A percentile compares a stretch with the other conserved stretches of the same genome.
Conservation (phyloP, 768 basidiomycete genomes). For the Leccinum subgranulosum region DNA sequence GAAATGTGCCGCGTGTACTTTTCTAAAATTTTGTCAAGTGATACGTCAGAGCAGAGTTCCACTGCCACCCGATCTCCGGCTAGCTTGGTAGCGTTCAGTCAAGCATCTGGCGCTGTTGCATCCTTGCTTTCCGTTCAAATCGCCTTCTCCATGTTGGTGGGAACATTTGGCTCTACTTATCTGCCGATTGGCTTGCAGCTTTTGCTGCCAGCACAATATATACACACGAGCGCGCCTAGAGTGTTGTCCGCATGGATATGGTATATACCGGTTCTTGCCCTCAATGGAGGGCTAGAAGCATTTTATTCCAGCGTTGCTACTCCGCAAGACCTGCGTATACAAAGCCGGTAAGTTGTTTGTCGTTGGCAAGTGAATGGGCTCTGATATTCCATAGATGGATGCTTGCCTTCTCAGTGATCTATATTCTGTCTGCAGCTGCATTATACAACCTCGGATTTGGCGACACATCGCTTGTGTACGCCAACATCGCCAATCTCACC, state of each 20-base stretch:
- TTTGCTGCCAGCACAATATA: slow-evolving; percentile 68
- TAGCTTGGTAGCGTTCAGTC: slow-evolving; percentile 21
- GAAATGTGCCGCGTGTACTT: slow-evolving; percentile 90
- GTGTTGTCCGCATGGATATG: slow-evolving; percentile 80
- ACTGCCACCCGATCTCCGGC: background rate
- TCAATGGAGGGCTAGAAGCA: slow-evolving; percentile 91
- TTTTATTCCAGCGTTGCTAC: slow-evolving; percentile 81
- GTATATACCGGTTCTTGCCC: slow-evolving; percentile 85
- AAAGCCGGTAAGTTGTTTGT: slow-evolving; percentile 52
- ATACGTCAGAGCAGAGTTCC: slow-evolving; percentile 5
- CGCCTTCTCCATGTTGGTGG: slow-evolving; percentile 62
- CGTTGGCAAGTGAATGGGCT: background rate
- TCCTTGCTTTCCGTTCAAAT: slow-evolving; percentile 66
- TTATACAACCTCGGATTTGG: slow-evolving; percentile 50
- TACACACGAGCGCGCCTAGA: slow-evolving; percentile 71
- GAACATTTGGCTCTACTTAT: slow-evolving; percentile 74
- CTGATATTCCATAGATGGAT: slow-evolving; percentile 54
- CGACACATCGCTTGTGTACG: slow-evolving; percentile 71
- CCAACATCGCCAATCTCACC: slow-evolving; percentile 67
- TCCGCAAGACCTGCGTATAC: slow-evolving; percentile 59
- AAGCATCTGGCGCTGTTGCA: slow-evolving; percentile 51
- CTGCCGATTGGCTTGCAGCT: slow-evolving; percentile 65
- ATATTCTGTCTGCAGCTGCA: slow-evolving; percentile 51
- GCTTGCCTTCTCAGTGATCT: slow-evolving; percentile 68
- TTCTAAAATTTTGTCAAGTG: slow-evolving; percentile 54